phyloP scores from a whole-genome alignment of 192 early-diverging fungal genomes.

The Allomyces macrogynus region DNA sequence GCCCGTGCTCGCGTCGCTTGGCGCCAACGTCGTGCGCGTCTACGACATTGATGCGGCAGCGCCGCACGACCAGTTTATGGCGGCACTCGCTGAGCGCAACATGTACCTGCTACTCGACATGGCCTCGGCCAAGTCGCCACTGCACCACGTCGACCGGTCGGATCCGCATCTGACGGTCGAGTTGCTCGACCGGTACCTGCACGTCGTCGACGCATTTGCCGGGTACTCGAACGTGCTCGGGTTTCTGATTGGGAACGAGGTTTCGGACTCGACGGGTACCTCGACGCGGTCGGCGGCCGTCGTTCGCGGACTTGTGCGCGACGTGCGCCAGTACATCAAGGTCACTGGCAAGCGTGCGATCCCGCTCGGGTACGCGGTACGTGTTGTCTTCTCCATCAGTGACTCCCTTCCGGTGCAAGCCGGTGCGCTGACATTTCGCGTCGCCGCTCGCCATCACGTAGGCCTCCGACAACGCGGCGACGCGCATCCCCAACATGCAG shows the following conservation, averaged over 20 bases:
- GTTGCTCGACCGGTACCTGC: conserved; percentile 29
- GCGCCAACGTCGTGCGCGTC: not conserved
- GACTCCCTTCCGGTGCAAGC: too few species aligned
- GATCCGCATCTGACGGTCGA: conserved; percentile 32
- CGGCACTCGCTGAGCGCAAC: conserved; percentile 31
- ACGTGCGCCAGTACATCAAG: conserved; percentile 38
- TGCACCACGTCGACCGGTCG: conserved; percentile 40
- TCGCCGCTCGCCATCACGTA: conserved; percentile 9
- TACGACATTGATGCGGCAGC: conserved; percentile 19
- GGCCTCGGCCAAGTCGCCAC: conserved; percentile 16
- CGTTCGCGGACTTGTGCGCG: conserved; percentile 48
- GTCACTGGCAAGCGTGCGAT: conserved; percentile 22
- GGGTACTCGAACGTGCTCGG: conserved; percentile 41
- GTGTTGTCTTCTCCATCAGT: not conserved
- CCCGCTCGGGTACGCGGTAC: conserved; percentile 47
- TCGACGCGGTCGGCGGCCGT: conserved; percentile 33
- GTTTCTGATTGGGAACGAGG: conserved; percentile 60
- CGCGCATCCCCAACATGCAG: conserved; percentile 5
- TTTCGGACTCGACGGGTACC: conserved; percentile 36
- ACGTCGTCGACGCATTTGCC: conserved; percentile 43
- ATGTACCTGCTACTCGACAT: conserved; percentile 58
- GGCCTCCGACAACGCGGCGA: conserved; percentile 8
- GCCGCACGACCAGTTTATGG: conserved; percentile 56
- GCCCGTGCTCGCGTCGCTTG: not conserved
- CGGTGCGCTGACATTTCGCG: too few species aligned